A percentile compares a stretch with the other conserved stretches of the same genome.
Conservation (phyloP, 345 rosid genomes). For the Viola odorata region DNA sequence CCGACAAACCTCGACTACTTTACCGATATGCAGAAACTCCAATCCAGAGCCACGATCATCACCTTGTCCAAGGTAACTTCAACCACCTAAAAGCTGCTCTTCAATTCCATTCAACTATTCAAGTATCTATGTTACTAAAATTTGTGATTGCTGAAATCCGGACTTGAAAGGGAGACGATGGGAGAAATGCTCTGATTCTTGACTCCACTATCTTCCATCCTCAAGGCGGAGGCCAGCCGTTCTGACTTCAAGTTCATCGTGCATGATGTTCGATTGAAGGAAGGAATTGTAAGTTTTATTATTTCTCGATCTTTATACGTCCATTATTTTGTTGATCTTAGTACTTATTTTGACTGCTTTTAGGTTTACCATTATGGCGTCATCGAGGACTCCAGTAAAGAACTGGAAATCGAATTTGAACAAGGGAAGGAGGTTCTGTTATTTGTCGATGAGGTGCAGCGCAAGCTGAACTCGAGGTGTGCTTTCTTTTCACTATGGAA, state of each 20-base stretch:
- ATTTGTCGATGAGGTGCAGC: slow-evolving; percentile 56
- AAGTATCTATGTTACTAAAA: background rate
- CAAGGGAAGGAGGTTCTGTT: slow-evolving; percentile 46
- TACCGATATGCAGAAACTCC: slow-evolving; percentile 38
- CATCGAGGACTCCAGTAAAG: slow-evolving; percentile 37
- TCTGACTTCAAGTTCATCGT: slow-evolving; percentile 44
- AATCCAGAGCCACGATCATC: slow-evolving; percentile 34
- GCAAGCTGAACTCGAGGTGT: slow-evolving; percentile 72
- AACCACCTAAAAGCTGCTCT: background rate
- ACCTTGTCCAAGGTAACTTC: slow-evolving; percentile 40
- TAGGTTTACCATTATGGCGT: slow-evolving; percentile 79
- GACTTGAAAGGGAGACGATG: slow-evolving; percentile 51
- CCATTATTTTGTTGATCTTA: background rate
- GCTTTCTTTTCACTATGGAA: background rate
- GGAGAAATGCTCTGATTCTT: slow-evolving; percentile 47
- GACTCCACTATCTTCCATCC: slow-evolving; percentile 87
- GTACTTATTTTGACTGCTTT: background rate
- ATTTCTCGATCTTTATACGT: background rate
- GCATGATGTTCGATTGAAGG: slow-evolving; percentile 74
- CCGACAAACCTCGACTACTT: slow-evolving; percentile 50
- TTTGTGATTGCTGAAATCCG: background rate
- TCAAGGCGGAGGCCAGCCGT: slow-evolving; percentile 94
- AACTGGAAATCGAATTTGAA: slow-evolving; percentile 29
- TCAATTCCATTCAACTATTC: background rate
- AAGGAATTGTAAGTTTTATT: slow-evolving; percentile 43